Conservation (phyloP, 495 filamentous ascomycete genomes). For the Penicillium arizonense region DNA sequence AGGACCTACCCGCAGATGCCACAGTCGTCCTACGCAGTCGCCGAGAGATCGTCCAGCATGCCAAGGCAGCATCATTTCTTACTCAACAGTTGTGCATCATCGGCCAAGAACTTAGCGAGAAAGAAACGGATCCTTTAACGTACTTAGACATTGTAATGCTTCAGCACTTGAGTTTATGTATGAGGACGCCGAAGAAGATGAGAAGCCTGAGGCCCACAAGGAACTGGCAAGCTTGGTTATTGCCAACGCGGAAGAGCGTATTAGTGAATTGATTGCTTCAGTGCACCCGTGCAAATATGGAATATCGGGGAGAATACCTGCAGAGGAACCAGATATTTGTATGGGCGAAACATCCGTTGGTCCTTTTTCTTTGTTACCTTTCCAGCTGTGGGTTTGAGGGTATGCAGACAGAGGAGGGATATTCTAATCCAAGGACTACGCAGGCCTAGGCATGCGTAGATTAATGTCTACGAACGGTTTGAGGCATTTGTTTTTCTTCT, state of each 20-base stretch:
- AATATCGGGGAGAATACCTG: no score
- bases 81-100: conserved; percentile 18
- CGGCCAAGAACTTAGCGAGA: conserved; percentile 21
- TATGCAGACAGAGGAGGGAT: no score
- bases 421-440: no score
- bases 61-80: conserved; percentile 25
- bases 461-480: no score
- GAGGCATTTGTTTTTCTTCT: no score
- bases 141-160: conserved; percentile 5
- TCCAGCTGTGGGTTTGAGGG: no score
- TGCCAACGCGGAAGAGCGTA: neutral
- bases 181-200: conserved; percentile 6
- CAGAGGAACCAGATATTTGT: no score
- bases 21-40: conserved; percentile 15
- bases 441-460: no score
- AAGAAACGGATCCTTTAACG: conserved; percentile 7
- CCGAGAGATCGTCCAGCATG: conserved; percentile 35
- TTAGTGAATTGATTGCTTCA: neutral
- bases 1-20: neutral
- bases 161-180: conserved; percentile 3
- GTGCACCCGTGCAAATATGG: no score
- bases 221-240: conserved; percentile 10
- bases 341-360: no score
- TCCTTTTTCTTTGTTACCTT: no score
- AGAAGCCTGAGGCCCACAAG: conserved; percentile 6